Conservation (phyloP, 495 filamentous ascomycete genomes). For the Penicillium egyptiacum region DNA sequence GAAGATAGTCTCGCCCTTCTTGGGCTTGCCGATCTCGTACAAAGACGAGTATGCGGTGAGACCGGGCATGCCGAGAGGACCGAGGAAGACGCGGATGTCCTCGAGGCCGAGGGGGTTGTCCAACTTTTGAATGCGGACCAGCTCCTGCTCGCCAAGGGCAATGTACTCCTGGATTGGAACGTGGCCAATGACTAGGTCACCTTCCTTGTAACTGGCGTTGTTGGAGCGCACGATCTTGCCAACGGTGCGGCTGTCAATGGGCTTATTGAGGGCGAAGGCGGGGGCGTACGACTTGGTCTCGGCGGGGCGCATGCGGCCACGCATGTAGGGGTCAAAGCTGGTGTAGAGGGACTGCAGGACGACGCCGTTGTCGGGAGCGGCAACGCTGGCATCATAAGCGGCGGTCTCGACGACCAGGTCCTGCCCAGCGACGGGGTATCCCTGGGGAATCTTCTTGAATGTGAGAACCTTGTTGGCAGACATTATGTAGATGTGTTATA, state of each 20-base stretch:
- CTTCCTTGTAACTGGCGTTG: slow-evolving; percentile 57
- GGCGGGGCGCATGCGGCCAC: slow-evolving; percentile 60
- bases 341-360: slow-evolving; percentile 70
- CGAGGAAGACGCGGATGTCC: slow-evolving; percentile 56
- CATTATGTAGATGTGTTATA: slow-evolving; percentile 26
- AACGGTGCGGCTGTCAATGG: slow-evolving; percentile 58
- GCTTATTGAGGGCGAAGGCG: slow-evolving; percentile 54
- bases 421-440: slow-evolving; percentile 68
- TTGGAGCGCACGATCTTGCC: slow-evolving; percentile 67
- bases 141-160: slow-evolving; percentile 29
- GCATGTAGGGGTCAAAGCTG: slow-evolving; percentile 89
- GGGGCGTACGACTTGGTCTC: slow-evolving; percentile 63
- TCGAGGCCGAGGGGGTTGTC: slow-evolving; percentile 48
- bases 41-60: slow-evolving; percentile 79
- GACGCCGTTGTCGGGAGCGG: slow-evolving; percentile 67
- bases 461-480: slow-evolving; percentile 74
- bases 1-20: slow-evolving; percentile 88
- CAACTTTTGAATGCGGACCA: slow-evolving; percentile 35
- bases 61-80: slow-evolving; percentile 84
- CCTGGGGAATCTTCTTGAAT: slow-evolving; percentile 71
- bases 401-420: slow-evolving; percentile 68
- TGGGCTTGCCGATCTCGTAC: slow-evolving; percentile 80
- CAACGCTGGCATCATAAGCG: slow-evolving; percentile 62
- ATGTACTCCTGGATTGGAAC: slow-evolving; percentile 64
- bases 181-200: slow-evolving; percentile 64